Evolutionary conservation across 2,329 filamentous ascomycete genomes (phyloP).

Genomic region (Botrytis fabae): DNA sequence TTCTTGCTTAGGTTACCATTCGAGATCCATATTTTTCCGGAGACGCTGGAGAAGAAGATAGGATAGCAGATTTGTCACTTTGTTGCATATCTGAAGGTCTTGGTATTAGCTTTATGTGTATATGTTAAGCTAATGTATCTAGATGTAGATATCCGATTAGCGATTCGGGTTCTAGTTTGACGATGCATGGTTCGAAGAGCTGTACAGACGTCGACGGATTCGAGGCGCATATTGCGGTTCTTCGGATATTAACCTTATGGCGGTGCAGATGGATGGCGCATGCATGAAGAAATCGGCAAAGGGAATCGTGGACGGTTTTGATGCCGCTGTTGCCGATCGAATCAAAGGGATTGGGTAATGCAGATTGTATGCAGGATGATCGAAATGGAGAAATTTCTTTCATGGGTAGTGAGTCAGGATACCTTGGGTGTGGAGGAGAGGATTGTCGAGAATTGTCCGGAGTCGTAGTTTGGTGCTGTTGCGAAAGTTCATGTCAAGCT

Average conservation of each 20-base stretch:
- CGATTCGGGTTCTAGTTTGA: background rate
- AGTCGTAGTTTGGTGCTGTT: background rate
- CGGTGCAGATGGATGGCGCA: background rate
- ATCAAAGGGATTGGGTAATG: background rate
- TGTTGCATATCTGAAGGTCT: constrained; percentile 2
- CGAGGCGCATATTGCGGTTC: background rate
- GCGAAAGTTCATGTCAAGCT: background rate
- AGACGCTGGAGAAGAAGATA: background rate
- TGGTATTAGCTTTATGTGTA: background rate
- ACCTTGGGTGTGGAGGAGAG: background rate
- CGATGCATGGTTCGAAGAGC: background rate
- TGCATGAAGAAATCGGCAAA: background rate
- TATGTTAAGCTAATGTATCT: background rate
- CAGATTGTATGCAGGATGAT: background rate
- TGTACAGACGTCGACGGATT: background rate
- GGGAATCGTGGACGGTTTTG: background rate
- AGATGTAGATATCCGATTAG: background rate
- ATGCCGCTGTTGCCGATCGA: background rate
- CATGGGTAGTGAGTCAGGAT: background rate
- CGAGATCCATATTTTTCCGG: background rate
- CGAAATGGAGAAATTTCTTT: background rate
- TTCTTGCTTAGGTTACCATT: background rate
- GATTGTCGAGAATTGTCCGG: background rate
- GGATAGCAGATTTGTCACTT: background rate
- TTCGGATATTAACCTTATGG: background rate